phyloP scores from a whole-genome alignment of 352 stramenopile species.

The Globisporangium rhizosaccharum region DNA sequence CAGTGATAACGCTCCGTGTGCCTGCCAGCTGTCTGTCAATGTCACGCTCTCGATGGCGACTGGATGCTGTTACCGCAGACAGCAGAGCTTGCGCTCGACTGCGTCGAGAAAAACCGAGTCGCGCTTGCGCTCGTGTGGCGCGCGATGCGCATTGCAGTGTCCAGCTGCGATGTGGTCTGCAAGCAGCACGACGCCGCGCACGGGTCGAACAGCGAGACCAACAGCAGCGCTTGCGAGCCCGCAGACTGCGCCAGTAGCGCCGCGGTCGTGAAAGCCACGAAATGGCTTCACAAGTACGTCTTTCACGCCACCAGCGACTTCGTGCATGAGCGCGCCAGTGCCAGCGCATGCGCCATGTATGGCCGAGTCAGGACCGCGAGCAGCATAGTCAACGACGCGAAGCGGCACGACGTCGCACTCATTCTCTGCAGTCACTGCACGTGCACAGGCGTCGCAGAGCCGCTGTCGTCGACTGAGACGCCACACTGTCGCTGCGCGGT shows the following conservation, averaged over 20 bases:
- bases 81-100: neutral
- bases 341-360: constrained; percentile 38
- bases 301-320: constrained; percentile 39
- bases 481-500: constrained; percentile 46
- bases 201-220: constrained; percentile 32
- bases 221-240: constrained; percentile 36
- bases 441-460: constrained; percentile 45
- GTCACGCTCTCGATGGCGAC: neutral
- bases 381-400: constrained; percentile 53
- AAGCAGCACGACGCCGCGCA: constrained; percentile 43
- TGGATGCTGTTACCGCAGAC: neutral
- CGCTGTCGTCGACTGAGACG: constrained; percentile 43
- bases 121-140: neutral
- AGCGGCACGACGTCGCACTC: constrained; percentile 48
- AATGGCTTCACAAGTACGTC: constrained; percentile 42
- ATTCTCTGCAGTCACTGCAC: constrained; percentile 15
- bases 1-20: too few species aligned
- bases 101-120: neutral
- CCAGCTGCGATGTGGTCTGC: constrained; percentile 41
- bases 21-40: neutral
- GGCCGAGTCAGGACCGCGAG: constrained; percentile 46
- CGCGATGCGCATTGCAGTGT: constrained; percentile 18
- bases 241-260: constrained; percentile 38
- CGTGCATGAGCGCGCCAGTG: constrained; percentile 40
- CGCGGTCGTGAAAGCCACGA: constrained; percentile 38